These are phyloP conservation scores for Aspergillus intermedius DNA, from an alignment of 2,329 filamentous ascomycete genomes.

Conservation along the genomic window DNA sequence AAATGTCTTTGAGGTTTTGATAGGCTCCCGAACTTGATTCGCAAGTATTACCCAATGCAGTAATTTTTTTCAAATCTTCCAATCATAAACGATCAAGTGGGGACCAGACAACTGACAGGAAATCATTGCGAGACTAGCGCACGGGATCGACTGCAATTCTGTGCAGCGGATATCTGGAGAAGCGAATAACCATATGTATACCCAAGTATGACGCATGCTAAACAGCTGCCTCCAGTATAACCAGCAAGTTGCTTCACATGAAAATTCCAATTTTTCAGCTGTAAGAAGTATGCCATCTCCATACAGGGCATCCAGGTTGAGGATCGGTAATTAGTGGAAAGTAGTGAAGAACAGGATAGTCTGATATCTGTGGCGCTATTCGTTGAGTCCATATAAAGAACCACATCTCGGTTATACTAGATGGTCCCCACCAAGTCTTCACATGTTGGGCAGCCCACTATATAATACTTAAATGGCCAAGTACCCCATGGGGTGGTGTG, in stretches of 20 bases:
- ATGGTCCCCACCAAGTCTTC: background rate
- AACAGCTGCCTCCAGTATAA: background rate
- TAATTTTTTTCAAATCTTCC: background rate
- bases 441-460: background rate
- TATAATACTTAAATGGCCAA: background rate
- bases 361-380: background rate
- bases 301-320: background rate
- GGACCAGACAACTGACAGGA: background rate
- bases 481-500: background rate
- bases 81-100: background rate
- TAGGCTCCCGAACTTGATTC: background rate
- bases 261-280: no score
- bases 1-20: background rate
- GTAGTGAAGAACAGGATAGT: background rate
- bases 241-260: no score
- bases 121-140: background rate
- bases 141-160: background rate
- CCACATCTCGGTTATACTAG: background rate
- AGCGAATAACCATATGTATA: background rate
- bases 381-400: background rate
- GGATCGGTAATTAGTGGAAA: background rate
- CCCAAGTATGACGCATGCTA: no score
- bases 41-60: background rate
- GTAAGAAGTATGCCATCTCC: no score
- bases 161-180: background rate